Conservation (phyloP, 148 eudicot genomes). For the Rhododendron henanense region DNA sequence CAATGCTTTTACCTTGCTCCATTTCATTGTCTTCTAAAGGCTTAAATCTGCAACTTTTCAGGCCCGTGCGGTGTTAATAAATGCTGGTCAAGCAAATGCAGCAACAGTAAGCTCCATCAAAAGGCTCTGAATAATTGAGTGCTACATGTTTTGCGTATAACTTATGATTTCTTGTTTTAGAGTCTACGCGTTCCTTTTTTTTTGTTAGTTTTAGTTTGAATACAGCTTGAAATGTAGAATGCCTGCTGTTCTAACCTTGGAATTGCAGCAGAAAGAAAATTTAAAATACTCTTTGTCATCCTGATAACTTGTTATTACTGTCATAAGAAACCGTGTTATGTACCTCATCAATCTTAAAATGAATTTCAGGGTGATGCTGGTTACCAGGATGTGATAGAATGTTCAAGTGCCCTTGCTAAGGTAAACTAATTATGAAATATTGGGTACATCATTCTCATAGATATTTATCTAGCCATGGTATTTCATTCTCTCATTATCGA, state of each 20-base stretch:
- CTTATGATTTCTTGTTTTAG: not conserved
- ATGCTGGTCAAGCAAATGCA: constrained; percentile 99
- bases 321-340: constrained; percentile 3
- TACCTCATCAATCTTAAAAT: constrained; percentile 5
- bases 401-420: constrained; percentile 73
- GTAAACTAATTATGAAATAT: constrained; percentile 27
- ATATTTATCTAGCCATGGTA: not conserved
- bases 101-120: constrained; percentile 63
- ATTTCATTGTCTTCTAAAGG: not conserved
- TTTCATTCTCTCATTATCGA: not conserved
- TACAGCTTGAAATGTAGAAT: not conserved
- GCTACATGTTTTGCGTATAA: not conserved
- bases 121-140: not conserved
- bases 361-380: constrained; percentile 87
- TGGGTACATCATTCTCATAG: not conserved
- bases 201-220: not conserved
- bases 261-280: constrained; percentile 3
- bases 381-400: constrained; percentile 84
- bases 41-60: constrained; percentile 20
- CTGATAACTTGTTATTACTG: not conserved
- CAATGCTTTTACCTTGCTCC: not conserved
- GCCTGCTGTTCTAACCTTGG: not conserved
- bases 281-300: not conserved
- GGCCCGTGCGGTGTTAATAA: constrained; percentile 97
- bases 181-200: not conserved